These are phyloP conservation scores for Lachnellula hyalina DNA, from an alignment of 2,329 filamentous ascomycete species.

Conservation along the genomic window DNA sequence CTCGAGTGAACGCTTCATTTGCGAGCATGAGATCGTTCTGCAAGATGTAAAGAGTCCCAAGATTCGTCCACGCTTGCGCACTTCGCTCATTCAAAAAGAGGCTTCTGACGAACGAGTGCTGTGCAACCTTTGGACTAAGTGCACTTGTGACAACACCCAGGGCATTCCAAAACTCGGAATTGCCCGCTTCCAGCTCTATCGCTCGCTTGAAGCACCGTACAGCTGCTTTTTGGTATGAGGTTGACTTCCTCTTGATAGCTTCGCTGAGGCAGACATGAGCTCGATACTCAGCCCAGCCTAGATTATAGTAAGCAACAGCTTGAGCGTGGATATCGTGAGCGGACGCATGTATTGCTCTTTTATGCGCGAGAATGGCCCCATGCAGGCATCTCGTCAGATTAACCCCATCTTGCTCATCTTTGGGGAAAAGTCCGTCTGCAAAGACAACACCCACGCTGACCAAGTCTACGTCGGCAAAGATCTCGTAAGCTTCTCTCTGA, in stretches of 20 bases:
- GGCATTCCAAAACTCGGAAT: slow-evolving; percentile 95
- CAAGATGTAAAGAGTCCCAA: slow-evolving; percentile 79
- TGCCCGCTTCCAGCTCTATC: slow-evolving; percentile 91
- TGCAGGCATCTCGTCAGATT: slow-evolving; percentile 58
- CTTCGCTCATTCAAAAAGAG: slow-evolving; percentile 88
- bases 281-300: slow-evolving; percentile 88
- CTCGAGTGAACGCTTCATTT: slow-evolving; percentile 81
- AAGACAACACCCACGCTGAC: slow-evolving; percentile 40
- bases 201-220: slow-evolving; percentile 91
- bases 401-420: slow-evolving; percentile 28
- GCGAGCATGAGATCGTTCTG: slow-evolving; percentile 82
- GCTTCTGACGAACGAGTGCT: slow-evolving; percentile 89
- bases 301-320: slow-evolving; percentile 93
- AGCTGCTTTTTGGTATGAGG: slow-evolving; percentile 70
- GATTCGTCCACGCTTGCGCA: slow-evolving; percentile 81
- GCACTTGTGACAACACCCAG: slow-evolving; percentile 85
- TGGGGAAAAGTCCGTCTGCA: slow-evolving; percentile 30
- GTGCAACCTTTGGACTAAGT: slow-evolving; percentile 79
- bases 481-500: slow-evolving; percentile 49
- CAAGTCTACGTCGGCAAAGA: slow-evolving; percentile 66
- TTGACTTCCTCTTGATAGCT: slow-evolving; percentile 48
- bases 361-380: slow-evolving; percentile 77
- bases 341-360: slow-evolving; percentile 72
- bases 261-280: slow-evolving; percentile 64
- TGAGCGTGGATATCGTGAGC: slow-evolving; percentile 76